phyloP scores from a whole-genome alignment of 2,329 filamentous ascomycete species.

The Claviceps sp. region DNA sequence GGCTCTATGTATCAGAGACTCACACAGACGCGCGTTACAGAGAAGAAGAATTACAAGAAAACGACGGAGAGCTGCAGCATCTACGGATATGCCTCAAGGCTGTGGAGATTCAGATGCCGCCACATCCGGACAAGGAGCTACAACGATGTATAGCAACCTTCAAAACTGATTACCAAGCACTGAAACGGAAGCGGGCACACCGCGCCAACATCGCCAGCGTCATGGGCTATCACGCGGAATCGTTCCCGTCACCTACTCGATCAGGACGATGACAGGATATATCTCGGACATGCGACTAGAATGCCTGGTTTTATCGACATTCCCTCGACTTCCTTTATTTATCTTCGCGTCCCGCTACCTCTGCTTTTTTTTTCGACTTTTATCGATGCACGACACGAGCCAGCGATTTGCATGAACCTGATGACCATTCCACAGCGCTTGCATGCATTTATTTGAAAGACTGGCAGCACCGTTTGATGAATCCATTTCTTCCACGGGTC shows the following conservation, averaged over 20 bases:
- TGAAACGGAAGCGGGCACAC: slow-evolving; percentile 32
- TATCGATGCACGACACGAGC: slow-evolving; percentile 1
- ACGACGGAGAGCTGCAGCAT: slow-evolving; percentile 47
- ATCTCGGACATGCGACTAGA: background rate
- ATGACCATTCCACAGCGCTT: background rate
- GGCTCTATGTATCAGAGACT: background rate
- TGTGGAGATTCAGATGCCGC: slow-evolving; percentile 44
- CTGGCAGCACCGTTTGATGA: background rate
- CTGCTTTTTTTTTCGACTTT: background rate
- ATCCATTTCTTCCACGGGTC: background rate
- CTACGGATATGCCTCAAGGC: slow-evolving; percentile 49
- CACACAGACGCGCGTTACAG: slow-evolving; percentile 17
- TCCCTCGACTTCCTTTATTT: background rate
- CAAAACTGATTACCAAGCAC: slow-evolving; percentile 42
- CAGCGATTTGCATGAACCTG: slow-evolving; percentile 3
- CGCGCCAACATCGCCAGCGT: slow-evolving; percentile 18
- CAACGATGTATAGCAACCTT: slow-evolving; percentile 45
- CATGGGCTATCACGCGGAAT: slow-evolving; percentile 15
- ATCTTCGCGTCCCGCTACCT: background rate
- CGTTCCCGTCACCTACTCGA: slow-evolving; percentile 11
- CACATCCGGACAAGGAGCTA: slow-evolving; percentile 40
- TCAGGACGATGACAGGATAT: slow-evolving; percentile 1
- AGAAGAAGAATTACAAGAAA: slow-evolving; percentile 40
- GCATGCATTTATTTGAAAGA: background rate
- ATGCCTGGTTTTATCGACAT: background rate